Base-by-base conservation (phyloP, 2,329 filamentous ascomycete genomes). In the Beauveria sp. region DNA sequence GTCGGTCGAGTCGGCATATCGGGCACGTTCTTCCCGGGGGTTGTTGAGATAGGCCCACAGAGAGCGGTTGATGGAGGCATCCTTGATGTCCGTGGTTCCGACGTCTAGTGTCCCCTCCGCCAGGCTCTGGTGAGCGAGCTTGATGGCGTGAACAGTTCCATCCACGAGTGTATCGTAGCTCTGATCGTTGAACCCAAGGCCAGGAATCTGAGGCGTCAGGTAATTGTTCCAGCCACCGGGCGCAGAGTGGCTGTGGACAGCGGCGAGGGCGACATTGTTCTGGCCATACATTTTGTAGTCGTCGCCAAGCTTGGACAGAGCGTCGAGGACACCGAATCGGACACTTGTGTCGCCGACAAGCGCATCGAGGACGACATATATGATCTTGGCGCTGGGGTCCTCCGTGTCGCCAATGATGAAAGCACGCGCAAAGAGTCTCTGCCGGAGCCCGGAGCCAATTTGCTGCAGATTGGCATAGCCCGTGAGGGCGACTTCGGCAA, bases 171-270 rank as follows among this genome's bases (percentile, higher is more conserved):
- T 92, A 64, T 87, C 82, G 69, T 96, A 96, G 68, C 90, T 94
- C 72, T 96, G 89, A 68, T 86, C 85, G 73, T 91, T 83, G 68
- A 96, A 96, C 0, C 93, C 93, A 62, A 89, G 82, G 69, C 86
- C 92, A 0, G 93, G 94, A 65, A 97, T 89, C 71, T 97, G 92
- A 9, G 92, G 93, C 6, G 97, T 79, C 12, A 97, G 81, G 70
- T 97, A 97, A 75, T 97, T 97, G 71, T 96, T 80, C 91, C 92
- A 97, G 5, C 89, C 93, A 2, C 90, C 93, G 0, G 93, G 92
- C 0, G 92, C 92, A 28, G 92, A 88, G 75, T 97, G 93, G 24
- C 90, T 94, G 73, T 97, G 93, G 0, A 92, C 97, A 57, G 92
- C 93, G 0, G 91, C 96, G 22, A 97, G 83, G 40, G 93, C 93